Percentiles rank a stretch among this genome's conserved stretches.
phyloP scores from a whole-genome alignment of 176 grass and related monocot genomes.

The Tuctoria greenei region DNA sequence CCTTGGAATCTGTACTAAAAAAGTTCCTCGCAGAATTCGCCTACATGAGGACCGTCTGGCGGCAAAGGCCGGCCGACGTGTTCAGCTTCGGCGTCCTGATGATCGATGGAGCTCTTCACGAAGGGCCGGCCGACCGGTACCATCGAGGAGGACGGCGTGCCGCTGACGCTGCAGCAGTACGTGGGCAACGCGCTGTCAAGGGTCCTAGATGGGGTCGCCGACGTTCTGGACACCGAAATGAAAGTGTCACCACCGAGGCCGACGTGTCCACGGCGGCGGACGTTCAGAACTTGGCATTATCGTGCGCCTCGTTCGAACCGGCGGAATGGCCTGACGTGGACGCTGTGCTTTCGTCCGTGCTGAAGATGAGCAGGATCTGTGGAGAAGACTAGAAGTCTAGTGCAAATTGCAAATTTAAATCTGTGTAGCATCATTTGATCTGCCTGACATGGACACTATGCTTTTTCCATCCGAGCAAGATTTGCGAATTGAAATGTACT shows the following conservation, averaged over 20 bases:
- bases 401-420: neutral
- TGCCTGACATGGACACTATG: too few relatives aligned
- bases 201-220: constrained; percentile 44
- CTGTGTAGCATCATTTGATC: neutral
- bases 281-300: constrained; percentile 52
- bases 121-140: constrained; percentile 56
- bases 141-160: constrained; percentile 56
- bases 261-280: constrained; percentile 52
- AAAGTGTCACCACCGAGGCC: constrained; percentile 43
- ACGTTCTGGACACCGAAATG: constrained; percentile 55
- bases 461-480: too few relatives aligned
- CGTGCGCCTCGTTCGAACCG: constrained; percentile 60
- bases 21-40: constrained; percentile 60
- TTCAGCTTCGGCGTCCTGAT: constrained; percentile 85
- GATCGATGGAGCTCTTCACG: constrained; percentile 90
- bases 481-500: too few relatives aligned
- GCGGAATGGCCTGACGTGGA: constrained; percentile 74
- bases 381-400: neutral
- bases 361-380: constrained; percentile 43
- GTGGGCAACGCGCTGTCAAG: constrained; percentile 54
- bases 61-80: constrained; percentile 83
- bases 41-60: constrained; percentile 62
- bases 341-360: constrained; percentile 54
- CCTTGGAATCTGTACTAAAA: neutral
- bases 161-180: constrained; percentile 68